Evolutionary conservation across 352 stramenopile genomes (phyloP), one percentile per base, ranked within the genome.

Genomic region (Albugo candida): DNA sequence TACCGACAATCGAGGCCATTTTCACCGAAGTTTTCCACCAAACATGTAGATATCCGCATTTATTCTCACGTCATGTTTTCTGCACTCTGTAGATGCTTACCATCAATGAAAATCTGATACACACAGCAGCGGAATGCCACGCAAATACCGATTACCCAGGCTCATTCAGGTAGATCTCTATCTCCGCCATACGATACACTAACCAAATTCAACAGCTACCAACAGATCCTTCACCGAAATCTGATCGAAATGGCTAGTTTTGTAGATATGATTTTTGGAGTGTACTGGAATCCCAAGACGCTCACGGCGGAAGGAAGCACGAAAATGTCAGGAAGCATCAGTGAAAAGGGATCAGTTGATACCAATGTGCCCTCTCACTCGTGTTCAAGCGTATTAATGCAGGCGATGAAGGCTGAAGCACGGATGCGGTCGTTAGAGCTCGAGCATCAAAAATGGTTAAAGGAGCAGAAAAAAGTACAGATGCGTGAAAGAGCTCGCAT

Each of bases 191-290:
- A 24, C 20, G 38, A 19, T 43, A 24, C 17, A 10, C 20, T 19
- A 24, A 24, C 20, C 38, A 8, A 10, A 43, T 43, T 19, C 3
- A 24, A 24, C 8, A 43, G 38, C 8, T 43, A 43, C 8, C 38
- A 43, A 24, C 38, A 24, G 38, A 24, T 24, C 8, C 38, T 43
- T 19, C 38, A 43, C 20, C 38, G 38, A 24, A 43, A 43, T 43
- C 38, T 43, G 17, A 43, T 43, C 20, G 38, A 43, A 24, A 43
- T 43, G 38, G 38, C 38, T 24, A 43, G 17, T 19, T 43, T 43
- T 43, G 38, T 43, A 8, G 38, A 43, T 8, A 43, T 43, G 38
- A 43, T 24, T 19, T 19, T 43, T 43, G 38, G 38, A 19, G 38
- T 43, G 17, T 43, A 43, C 38, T 19, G 17, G 38, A 43, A 43